Percentiles rank a stretch among this genome's conserved stretches.
phyloP scores from a whole-genome alignment of 1,284 basidiomycete species.

The Sparassis latifolia region DNA sequence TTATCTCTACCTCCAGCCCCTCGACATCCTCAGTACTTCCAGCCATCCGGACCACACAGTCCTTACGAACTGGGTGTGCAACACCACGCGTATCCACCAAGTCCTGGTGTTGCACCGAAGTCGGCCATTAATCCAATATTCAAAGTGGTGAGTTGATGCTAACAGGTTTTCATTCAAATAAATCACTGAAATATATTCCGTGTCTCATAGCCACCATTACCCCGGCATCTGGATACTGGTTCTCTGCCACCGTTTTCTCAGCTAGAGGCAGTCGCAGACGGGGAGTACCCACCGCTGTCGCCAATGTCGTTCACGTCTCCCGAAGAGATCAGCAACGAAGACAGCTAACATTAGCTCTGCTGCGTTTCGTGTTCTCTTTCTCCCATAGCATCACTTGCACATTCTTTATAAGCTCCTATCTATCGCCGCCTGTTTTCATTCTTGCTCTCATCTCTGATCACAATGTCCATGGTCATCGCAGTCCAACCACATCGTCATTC shows the following conservation, averaged over 20 bases:
- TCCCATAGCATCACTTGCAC: conserved; percentile 15
- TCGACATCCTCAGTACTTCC: conserved; percentile 33
- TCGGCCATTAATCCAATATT: conserved; percentile 84
- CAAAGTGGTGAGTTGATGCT: conserved; percentile 71
- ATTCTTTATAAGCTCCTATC: conserved; percentile 21
- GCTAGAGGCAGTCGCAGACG: conserved; percentile 75
- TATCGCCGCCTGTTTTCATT: conserved; percentile 7
- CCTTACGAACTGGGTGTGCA: conserved; percentile 22
- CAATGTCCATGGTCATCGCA: conserved; percentile 1
- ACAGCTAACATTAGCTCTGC: conserved; percentile 19
- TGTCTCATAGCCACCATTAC: conserved; percentile 44
- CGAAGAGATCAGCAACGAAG: conserved; percentile 31
- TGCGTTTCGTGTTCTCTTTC: conserved; percentile 11
- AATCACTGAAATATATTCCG: conserved; percentile 9
- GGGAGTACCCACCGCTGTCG: conserved; percentile 59
- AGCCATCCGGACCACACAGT: conserved; percentile 25
- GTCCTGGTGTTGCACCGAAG: conserved; percentile 51
- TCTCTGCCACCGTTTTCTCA: conserved; percentile 71
- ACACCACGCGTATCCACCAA: conserved; percentile 33
- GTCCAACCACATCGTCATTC: background rate
- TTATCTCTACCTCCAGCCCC: conserved; percentile 43
- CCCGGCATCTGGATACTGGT: conserved; percentile 27
- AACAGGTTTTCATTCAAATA: conserved; percentile 6
- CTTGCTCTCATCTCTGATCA: conserved; percentile 9
- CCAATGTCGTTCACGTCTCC: conserved; percentile 66